Evolutionary conservation across 2,329 filamentous ascomycete species (phyloP), one percentile per base, ranked within the genome.

Genomic region (Curvularia lunata): DNA sequence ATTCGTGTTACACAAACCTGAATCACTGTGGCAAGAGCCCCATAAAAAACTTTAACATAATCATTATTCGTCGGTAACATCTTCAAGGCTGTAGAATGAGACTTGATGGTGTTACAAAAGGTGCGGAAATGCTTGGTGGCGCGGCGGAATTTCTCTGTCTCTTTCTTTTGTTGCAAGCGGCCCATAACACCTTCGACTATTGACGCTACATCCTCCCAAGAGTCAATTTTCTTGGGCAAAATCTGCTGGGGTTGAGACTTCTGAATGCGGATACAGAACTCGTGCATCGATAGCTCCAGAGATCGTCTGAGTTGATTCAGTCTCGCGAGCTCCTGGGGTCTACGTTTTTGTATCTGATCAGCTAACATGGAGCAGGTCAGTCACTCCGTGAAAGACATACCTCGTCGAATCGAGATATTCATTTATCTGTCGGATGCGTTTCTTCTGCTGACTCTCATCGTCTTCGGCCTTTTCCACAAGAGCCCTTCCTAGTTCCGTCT

Each of bases 331-430:
- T 48, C 46, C 12, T 48, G 46, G 5, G 46, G 46, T 7, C 46
- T 48, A 9, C 30, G 9, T 9, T 30, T 30, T 30, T 2, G 10
- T 5, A 37, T 37, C 12, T 37, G 30, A 19, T 48, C 2, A 48
- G 28, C 30, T 19, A 23, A 23, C 4, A 9, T 6, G 28, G n/a
- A 37, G 5, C 6, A 37, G 9, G 8, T 9, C 3, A 8, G 1
- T 7, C 13, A n/a, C 12, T 4, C 7, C 6, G 13, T 8, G 9
- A 10, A 16, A n/a, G 12, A 4, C 46, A 23, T n/a, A 48, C 46
- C 46, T 48, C 4, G 46, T 48, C 8, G 46, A 48, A n/a, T 48
- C 25, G 19, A 48, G 46, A 25, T 48, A 48, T n/a, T 48, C 46
- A 9, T 48, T 37, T 21, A 48, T 48, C 12, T 48, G 18, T 4